Base-by-base conservation (phyloP, 129 eudicot genomes). In the Artemisia argyi region DNA sequence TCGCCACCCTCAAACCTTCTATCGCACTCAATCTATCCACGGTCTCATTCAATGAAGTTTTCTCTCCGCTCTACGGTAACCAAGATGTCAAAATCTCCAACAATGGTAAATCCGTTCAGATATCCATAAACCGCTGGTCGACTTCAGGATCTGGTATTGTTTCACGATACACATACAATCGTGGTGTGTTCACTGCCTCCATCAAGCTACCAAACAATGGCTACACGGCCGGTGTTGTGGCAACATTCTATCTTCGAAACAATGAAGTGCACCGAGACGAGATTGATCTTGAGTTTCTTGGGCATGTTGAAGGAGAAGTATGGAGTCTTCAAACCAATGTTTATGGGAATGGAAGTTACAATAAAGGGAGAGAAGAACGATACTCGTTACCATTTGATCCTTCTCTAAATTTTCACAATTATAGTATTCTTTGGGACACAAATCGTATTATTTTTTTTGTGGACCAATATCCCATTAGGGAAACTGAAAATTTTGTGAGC, bases 291-390 rank as follows among this genome's bases (percentile, higher is more conserved):
- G 87, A 83, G 78, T 83, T 83, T 19, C 69, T 79, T 24, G 87
- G 84, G 0, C 84, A 83, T 53, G 61, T 61, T 10, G 19, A 20
- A 1, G 79, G 79, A 20, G 69, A 78, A 66, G 19, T 24, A 8
- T 83, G 87, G 87, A 17, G 62, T 5, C 56, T 83, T 14, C 87
- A 83, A 53, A 83, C 84, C 10, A 83, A 83, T 68, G 51, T 79
- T 22, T 83, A 79, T 22, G 87, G 87, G 4, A 71, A 75, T 59
- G 87, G 82, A 35, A 79, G 81, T 52, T 55, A 28, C 1, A 50
- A 61, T 47, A 75, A 78, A 62, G 87, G 87, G 6, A 66, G 87
- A 61, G 87, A 83, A 76, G 84, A 83, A 79, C 66, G 83, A 46
- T 83, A 59, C 64, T 61, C 22, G 1, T 71, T 83, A n/a, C 71